Evolutionary conservation across 176 grass and related monocot species (phyloP), one percentile per base, ranked within the genome.

Genomic region (Microstegium vimineum): DNA sequence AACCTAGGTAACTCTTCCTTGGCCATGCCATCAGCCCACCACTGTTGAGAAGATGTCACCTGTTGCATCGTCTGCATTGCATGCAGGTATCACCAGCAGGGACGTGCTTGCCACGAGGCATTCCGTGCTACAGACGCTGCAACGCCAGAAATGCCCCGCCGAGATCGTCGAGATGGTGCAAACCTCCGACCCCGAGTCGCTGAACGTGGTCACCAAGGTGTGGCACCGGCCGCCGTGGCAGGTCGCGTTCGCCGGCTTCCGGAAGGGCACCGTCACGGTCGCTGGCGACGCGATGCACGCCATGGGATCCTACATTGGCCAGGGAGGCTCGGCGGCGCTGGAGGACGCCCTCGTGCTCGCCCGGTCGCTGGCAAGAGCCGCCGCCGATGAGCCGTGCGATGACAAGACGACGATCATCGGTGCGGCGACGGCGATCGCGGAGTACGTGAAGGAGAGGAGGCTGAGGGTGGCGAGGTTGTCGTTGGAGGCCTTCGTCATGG

Each of bases 211-310:
- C 75, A 45, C 16, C 10, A 30, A 47, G 8, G 2, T 72, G 11
- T 31, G 70, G 1, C 85, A 94, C 73, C 31, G 81, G 8, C 42
- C 86, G 10, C 86, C 83, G 0, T 94, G 92, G 86, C 22, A 86
- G 37, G 12, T 93, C 32, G 18, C 49, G 28, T 3, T 85, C 12
- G 41, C 22, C 20, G 54, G 26, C 17, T 84, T 89, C 37, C 71
- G 45, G 30, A 85, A 28, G 61, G 87, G 89, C 64, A 74, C 68
- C 16, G 83, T 83, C 81, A 80, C 81, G 1, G 74, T 94, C 13
- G 87, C 89, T 1, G 84, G 92, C 2, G 89, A 91, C 20, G 87
- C 92, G 4, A 88, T 92, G 87, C 93, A 95, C 47, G 82, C 34
- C n/a, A 90, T 88, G 85, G 87, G 87, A 0, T 75, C 82, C 18